Percentiles rank a stretch among this genome's conserved stretches.
phyloP scores from a whole-genome alignment of 2,329 filamentous ascomycete species.

The Diaporthe sp. region DNA sequence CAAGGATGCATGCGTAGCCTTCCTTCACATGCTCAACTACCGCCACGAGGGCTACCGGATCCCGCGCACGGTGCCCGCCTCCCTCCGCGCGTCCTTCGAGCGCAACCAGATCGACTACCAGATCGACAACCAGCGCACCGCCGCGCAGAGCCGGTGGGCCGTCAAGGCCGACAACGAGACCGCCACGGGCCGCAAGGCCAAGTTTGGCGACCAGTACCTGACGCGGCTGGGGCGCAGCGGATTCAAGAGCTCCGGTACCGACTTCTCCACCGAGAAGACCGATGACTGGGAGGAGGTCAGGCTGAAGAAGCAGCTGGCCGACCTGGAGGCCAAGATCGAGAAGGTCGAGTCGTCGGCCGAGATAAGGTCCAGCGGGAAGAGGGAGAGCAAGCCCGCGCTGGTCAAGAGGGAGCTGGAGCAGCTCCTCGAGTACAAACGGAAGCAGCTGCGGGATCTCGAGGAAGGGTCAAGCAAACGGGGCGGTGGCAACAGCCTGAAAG shows the following conservation, averaged over 20 bases:
- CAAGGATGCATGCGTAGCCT: slow-evolving; percentile 94
- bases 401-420: slow-evolving; percentile 96
- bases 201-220: slow-evolving; percentile 97
- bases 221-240: slow-evolving; percentile 88
- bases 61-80: slow-evolving; percentile 90
- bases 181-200: slow-evolving; percentile 89
- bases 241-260: slow-evolving; percentile 87
- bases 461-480: slow-evolving; percentile 77
- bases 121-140: slow-evolving; percentile 78
- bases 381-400: slow-evolving; percentile 87
- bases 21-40: slow-evolving; percentile 96
- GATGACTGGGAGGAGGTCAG: slow-evolving; percentile 99
- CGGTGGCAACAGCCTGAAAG: slow-evolving; percentile 81
- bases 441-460: slow-evolving; percentile 81
- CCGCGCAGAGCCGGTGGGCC: slow-evolving; percentile 82
- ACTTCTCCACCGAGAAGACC: slow-evolving; percentile 87
- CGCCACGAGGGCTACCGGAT: slow-evolving; percentile 96
- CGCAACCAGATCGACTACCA: slow-evolving; percentile 98
- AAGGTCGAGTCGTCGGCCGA: slow-evolving; percentile 83
- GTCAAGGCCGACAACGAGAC: slow-evolving; percentile 84
- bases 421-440: slow-evolving; percentile 93
- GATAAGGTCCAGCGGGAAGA: slow-evolving; percentile 72
- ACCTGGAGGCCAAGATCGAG: slow-evolving; percentile 89
- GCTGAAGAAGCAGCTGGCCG: slow-evolving; percentile 90
- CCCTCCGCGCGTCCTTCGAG: slow-evolving; percentile 92